phyloP scores from a whole-genome alignment of 371 early-diverging fungal genomes.

The Mucor sp. region DNA sequence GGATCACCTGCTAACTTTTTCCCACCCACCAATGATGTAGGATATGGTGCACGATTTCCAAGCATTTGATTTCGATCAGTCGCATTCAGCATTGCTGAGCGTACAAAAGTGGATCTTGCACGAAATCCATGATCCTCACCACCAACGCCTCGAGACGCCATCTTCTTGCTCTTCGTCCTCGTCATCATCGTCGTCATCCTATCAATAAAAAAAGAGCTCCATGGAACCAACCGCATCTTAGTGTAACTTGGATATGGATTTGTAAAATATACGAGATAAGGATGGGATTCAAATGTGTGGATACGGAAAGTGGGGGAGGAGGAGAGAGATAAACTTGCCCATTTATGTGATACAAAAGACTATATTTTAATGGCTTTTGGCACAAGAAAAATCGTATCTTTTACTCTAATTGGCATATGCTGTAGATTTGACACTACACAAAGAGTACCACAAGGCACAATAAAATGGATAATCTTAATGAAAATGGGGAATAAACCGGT shows the following conservation, averaged over 20 bases:
- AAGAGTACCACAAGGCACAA: not conserved
- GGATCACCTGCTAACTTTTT: not conserved
- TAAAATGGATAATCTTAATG: conserved; percentile 1
- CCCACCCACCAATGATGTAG: not conserved
- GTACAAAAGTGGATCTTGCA: conserved; percentile 9
- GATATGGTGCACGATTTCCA: conserved; percentile 52
- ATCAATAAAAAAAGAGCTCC: not conserved
- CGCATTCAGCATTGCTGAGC: conserved; percentile 25
- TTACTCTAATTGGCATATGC: not conserved
- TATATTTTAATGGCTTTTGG: not conserved
- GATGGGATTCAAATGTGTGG: not conserved
- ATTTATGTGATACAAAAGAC: not conserved
- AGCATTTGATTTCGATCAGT: conserved; percentile 33
- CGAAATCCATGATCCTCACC: not conserved
- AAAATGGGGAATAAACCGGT: conserved; percentile 5
- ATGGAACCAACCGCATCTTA: not conserved
- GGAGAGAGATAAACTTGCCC: not conserved
- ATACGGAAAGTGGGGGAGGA: not conserved
- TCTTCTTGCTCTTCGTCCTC: not conserved
- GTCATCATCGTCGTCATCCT: not conserved
- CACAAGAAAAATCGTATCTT: not conserved
- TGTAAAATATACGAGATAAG: not conserved
- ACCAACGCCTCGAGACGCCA: not conserved
- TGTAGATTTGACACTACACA: conserved; percentile 1
- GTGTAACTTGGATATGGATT: not conserved